Percentiles rank a stretch among this genome's conserved stretches.
These are phyloP conservation scores for Podaxis carcinomalis DNA, from an alignment of 768 basidiomycete species.

Conservation along the genomic window DNA sequence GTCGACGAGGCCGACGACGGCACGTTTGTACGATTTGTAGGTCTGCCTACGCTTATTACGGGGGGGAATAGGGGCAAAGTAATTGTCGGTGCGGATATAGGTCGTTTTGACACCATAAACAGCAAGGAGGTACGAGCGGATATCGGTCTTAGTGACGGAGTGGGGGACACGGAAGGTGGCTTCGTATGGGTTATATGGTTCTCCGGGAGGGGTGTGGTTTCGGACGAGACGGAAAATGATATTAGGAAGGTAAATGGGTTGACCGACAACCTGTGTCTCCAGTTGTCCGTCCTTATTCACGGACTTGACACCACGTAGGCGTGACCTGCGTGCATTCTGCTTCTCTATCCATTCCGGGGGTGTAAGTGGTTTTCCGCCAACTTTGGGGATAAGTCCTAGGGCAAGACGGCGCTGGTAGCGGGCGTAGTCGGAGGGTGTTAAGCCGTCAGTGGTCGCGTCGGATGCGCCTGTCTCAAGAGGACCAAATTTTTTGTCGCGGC, in stretches of 20 bases:
- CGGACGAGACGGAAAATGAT: slow-evolving; percentile 77
- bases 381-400: slow-evolving; percentile 41
- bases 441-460: slow-evolving; percentile 49
- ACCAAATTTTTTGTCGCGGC: slow-evolving; percentile 52
- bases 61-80: slow-evolving; percentile 50
- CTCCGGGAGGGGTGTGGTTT: slow-evolving; percentile 70
- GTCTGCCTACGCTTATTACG: slow-evolving; percentile 27
- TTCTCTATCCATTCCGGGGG: slow-evolving; percentile 56
- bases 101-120: slow-evolving; percentile 89
- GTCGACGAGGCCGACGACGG: slow-evolving; percentile 85
- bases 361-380: slow-evolving; percentile 34
- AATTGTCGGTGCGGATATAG: slow-evolving; percentile 95
- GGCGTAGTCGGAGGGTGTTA: slow-evolving; percentile 62
- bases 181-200: slow-evolving; percentile 91
- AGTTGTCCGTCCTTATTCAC: slow-evolving; percentile 34
- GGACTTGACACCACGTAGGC: slow-evolving; percentile 61
- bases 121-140: slow-evolving; percentile 78
- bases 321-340: slow-evolving; percentile 53
- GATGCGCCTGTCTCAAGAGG: slow-evolving; percentile 27
- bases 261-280: slow-evolving; percentile 62
- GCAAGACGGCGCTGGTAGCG: slow-evolving; percentile 57
- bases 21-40: slow-evolving; percentile 78
- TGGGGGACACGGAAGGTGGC: slow-evolving; percentile 92
- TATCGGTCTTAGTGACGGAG: slow-evolving; percentile 87
- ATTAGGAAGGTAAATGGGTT: slow-evolving; percentile 88